Evolutionary conservation across 2,329 filamentous ascomycete species (phyloP).

Genomic region (Alternaria sp.): DNA sequence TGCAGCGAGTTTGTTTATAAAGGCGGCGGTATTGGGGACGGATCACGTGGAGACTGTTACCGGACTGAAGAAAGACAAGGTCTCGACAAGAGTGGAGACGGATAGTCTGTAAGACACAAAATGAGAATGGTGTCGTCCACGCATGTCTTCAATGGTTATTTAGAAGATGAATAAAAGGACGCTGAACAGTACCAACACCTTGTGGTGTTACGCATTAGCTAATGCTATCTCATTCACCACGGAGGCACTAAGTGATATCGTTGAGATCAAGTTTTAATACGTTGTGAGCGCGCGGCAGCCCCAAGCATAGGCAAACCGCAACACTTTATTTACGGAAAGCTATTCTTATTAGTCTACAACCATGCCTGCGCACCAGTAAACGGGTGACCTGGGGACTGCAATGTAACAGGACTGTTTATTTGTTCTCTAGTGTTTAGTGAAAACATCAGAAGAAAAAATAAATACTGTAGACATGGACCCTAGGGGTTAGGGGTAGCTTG

Average conservation of each 20-base stretch:
- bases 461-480: too few species aligned
- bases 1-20: conserved; percentile 51
- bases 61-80: conserved; percentile 50
- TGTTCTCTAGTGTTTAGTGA: not conserved
- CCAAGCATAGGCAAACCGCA: not conserved
- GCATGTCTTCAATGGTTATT: not conserved
- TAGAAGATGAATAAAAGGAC: not conserved
- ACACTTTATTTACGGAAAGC: not conserved
- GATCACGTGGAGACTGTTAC: conserved; percentile 60
- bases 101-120: not conserved
- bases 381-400: not conserved
- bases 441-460: too few species aligned
- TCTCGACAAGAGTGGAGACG: not conserved
- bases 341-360: not conserved
- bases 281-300: not conserved
- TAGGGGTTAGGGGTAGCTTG: too few species aligned
- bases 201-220: not conserved
- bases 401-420: not conserved
- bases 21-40: conserved; percentile 50
- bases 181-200: not conserved
- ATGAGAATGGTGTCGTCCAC: not conserved
- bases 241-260: not conserved
- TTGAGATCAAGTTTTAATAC: not conserved
- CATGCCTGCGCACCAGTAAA: not conserved
- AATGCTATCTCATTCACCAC: not conserved